Conservation (phyloP, 352 stramenopile genomes). For the Globisporangium canariense region DNA sequence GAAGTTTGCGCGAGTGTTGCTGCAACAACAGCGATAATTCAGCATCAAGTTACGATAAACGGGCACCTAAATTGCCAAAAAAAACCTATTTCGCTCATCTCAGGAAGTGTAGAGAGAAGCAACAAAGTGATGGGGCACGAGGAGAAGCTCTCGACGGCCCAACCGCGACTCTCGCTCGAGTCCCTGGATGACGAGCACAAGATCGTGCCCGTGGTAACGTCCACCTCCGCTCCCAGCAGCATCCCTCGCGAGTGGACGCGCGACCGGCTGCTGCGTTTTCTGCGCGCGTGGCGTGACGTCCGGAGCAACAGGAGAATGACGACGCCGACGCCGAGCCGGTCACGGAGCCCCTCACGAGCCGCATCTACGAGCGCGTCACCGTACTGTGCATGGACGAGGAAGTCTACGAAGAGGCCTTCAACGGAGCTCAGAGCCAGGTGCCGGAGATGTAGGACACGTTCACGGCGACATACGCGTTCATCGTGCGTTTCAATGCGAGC, state of each 20-base stretch:
- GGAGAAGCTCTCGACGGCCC: background rate
- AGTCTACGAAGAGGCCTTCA: background rate
- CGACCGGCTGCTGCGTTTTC: constrained; percentile 1
- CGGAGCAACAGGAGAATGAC: background rate
- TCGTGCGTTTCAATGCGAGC: constrained; percentile 7
- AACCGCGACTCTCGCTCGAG: background rate
- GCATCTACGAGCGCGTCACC: background rate
- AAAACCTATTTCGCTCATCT: too few species aligned
- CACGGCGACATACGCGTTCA: background rate
- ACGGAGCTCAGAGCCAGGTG: background rate
- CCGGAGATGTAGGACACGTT: background rate
- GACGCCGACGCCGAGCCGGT: background rate
- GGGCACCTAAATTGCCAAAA: too few species aligned
- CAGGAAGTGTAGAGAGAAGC: background rate
- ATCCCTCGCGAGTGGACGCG: background rate
- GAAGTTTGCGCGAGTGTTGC: too few species aligned
- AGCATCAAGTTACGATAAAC: too few species aligned
- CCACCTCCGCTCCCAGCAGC: background rate
- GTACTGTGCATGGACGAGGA: background rate
- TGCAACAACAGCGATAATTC: background rate
- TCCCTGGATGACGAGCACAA: background rate
- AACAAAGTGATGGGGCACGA: background rate
- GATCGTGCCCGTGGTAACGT: background rate
- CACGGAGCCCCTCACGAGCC: background rate
- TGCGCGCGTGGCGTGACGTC: constrained; percentile 3